phyloP scores from a whole-genome alignment of 2,329 filamentous ascomycete species.

The Rutstroemia sp. region DNA sequence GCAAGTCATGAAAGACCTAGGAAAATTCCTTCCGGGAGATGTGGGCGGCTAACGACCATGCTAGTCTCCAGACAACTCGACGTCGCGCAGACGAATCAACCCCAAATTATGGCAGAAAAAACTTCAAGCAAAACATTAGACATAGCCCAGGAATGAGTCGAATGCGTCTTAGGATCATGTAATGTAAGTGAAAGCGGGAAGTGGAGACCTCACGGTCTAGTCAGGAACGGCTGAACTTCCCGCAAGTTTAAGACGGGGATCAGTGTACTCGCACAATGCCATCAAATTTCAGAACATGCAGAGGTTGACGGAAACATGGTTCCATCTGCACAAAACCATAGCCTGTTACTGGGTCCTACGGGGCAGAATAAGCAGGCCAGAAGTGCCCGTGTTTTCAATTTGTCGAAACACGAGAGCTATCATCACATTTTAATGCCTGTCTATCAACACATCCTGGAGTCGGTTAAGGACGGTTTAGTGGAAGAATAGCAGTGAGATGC shows the following conservation, averaged over 20 bases:
- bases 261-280: neutral
- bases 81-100: neutral
- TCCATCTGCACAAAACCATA: neutral
- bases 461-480: too few species aligned
- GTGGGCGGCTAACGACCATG: too few species aligned
- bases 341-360: neutral
- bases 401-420: too few species aligned
- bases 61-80: neutral
- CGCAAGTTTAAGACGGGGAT: neutral
- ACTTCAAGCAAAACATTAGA: neutral
- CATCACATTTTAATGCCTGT: too few species aligned
- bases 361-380: neutral
- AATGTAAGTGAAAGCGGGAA: neutral
- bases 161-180: neutral
- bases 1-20: too few species aligned
- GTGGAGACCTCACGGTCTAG: neutral
- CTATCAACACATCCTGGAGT: too few species aligned
- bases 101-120: neutral
- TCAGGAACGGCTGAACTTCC: neutral
- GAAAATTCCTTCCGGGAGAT: too few species aligned
- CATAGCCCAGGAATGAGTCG: neutral
- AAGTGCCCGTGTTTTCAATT: neutral
- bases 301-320: neutral
- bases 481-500: too few species aligned
- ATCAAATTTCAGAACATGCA: neutral